A percentile compares a stretch with the other conserved stretches of the same genome.
Evolutionary conservation across 352 stramenopile species (phyloP).

Genomic region (Bremia lactucae): DNA sequence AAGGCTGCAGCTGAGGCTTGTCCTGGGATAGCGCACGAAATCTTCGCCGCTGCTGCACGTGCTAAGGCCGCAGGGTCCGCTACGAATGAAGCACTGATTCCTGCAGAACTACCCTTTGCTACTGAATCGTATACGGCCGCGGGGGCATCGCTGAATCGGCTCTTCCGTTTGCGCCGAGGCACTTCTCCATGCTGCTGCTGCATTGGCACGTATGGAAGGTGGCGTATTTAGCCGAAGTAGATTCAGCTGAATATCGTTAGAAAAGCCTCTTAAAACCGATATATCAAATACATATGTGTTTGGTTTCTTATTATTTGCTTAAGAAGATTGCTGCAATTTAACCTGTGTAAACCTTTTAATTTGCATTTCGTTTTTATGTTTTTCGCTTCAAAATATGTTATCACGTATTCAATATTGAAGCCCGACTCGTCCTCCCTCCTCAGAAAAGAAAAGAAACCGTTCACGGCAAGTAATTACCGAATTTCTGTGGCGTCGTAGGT

Average conservation of each 20-base stretch:
- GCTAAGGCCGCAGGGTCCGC: slow-evolving; percentile 52
- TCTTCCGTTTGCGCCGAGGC: slow-evolving; percentile 65
- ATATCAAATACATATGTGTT: no score
- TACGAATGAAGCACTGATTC: background rate
- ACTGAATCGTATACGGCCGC: slow-evolving; percentile 8
- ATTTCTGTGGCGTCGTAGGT: background rate
- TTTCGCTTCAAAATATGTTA: no score
- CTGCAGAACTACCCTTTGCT: slow-evolving; percentile 8
- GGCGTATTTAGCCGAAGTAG: background rate
- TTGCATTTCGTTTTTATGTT: no score
- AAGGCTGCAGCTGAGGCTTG: slow-evolving; percentile 1
- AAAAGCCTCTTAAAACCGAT: no score
- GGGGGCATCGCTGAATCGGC: slow-evolving; percentile 68
- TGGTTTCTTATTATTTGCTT: no score
- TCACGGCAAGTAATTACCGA: slow-evolving; percentile 13
- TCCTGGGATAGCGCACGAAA: slow-evolving; percentile 46
- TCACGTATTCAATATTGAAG: slow-evolving; percentile 9
- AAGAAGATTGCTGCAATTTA: no score
- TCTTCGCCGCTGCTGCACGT: slow-evolving; percentile 63
- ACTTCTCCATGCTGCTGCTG: slow-evolving; percentile 21
- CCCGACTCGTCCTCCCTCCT: background rate
- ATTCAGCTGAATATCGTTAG: no score
- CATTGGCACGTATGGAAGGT: slow-evolving; percentile 1
- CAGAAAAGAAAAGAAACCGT: slow-evolving; percentile 27
- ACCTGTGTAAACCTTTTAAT: no score